A percentile compares a stretch with the other conserved stretches of the same genome.
phyloP scores from a whole-genome alignment of 2,329 filamentous ascomycete species.

The Fusarium papillatum region DNA sequence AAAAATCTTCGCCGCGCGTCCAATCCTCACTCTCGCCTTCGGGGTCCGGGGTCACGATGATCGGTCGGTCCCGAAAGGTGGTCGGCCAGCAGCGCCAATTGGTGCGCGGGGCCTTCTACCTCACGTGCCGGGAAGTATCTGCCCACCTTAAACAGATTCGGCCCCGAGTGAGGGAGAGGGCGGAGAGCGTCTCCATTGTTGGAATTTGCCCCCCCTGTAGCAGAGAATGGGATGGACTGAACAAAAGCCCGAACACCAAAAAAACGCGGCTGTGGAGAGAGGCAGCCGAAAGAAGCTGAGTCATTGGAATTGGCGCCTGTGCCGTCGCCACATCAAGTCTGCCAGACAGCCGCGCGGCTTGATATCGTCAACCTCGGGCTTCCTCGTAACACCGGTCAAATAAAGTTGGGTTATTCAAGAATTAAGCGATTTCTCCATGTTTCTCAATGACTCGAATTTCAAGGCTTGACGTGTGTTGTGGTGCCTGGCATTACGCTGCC shows the following conservation, averaged over 20 bases:
- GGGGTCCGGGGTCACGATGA: slow-evolving; percentile 13
- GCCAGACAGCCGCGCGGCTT: slow-evolving; percentile 36
- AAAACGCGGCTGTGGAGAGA: neutral
- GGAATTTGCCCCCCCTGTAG: slow-evolving; percentile 5
- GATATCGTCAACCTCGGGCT: slow-evolving; percentile 16
- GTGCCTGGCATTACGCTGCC: neutral
- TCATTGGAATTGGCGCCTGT: slow-evolving; percentile 18
- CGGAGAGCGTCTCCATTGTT: neutral
- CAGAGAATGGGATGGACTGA: neutral
- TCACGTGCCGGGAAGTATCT: neutral
- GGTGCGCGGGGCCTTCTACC: slow-evolving; percentile 5
- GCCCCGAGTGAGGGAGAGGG: slow-evolving; percentile 9
- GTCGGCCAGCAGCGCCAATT: slow-evolving; percentile 20
- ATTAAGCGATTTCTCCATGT: neutral
- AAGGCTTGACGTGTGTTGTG: neutral
- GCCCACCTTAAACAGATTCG: slow-evolving; percentile 1
- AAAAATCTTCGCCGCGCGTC: slow-evolving; percentile 40
- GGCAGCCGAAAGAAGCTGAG: slow-evolving; percentile 23
- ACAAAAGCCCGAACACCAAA: neutral
- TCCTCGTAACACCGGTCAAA: slow-evolving; percentile 15
- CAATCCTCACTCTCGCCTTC: slow-evolving; percentile 15
- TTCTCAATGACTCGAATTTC: neutral
- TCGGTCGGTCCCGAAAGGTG: slow-evolving; percentile 37
- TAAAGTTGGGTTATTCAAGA: neutral
- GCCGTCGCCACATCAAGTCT: slow-evolving; percentile 33